Conservation (phyloP, 257 asterid genomes). For the Hygrophila difformis region DNA sequence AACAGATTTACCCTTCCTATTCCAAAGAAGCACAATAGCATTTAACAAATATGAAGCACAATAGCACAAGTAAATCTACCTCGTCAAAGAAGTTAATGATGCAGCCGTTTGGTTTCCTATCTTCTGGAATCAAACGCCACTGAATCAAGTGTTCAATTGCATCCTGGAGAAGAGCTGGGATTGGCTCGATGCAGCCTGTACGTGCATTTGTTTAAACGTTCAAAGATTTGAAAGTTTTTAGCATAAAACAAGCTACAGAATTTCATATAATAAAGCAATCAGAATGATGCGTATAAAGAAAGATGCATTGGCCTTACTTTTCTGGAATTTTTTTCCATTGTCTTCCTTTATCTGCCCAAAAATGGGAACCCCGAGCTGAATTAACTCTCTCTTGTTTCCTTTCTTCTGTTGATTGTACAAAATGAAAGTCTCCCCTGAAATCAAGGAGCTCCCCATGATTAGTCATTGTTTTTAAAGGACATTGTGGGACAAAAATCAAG, state of each 20-base stretch:
- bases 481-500: constrained; percentile 1
- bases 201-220: constrained; percentile 1
- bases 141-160: constrained; percentile 75
- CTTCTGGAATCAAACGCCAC: constrained; percentile 85
- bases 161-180: constrained; percentile 69
- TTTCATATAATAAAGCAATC: not conserved
- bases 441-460: constrained; percentile 4
- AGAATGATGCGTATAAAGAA: not conserved
- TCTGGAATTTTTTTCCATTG: constrained; percentile 30
- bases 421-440: constrained; percentile 89
- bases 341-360: constrained; percentile 67
- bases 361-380: constrained; percentile 90
- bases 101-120: constrained; percentile 81
- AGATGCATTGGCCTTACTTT: constrained; percentile 35
- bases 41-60: not conserved
- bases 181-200: constrained; percentile 73
- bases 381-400: constrained; percentile 93
- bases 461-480: constrained; percentile 5
- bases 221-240: not conserved
- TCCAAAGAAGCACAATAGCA: no score
- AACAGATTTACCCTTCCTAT: no score
- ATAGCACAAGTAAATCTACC: constrained; percentile 32
- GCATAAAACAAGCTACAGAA: not conserved
- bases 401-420: constrained; percentile 80
- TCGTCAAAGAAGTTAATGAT: constrained; percentile 89